These are phyloP conservation scores for Hypoxylon subgilvum DNA, from an alignment of 495 filamentous ascomycete species.

Conservation along the genomic window DNA sequence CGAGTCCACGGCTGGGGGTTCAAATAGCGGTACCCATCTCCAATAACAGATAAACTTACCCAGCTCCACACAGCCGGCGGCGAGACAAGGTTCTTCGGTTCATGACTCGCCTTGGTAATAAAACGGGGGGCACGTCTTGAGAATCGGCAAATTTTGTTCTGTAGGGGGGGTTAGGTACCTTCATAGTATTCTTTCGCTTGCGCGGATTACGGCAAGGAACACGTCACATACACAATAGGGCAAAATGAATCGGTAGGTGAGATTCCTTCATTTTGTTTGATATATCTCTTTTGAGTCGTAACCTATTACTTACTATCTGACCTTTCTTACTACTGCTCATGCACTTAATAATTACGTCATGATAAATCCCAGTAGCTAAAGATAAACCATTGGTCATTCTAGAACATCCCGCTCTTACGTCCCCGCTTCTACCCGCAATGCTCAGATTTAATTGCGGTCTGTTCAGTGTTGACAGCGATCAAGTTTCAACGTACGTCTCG, in stretches of 20 bases:
- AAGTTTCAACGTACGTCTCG: too few relatives aligned
- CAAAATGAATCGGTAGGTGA: conserved; percentile 10
- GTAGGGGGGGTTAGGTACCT: too few relatives aligned
- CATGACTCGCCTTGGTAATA: conserved; percentile 23
- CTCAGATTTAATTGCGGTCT: too few relatives aligned
- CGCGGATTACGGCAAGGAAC: conserved; percentile 11
- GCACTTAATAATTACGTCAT: neutral
- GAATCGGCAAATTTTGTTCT: conserved; percentile 22
- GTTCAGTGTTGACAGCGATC: too few relatives aligned
- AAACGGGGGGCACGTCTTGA: conserved; percentile 8
- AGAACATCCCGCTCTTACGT: too few relatives aligned
- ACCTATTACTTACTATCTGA: too few relatives aligned
- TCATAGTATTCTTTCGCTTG: conserved; percentile 16
- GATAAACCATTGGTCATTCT: too few relatives aligned
- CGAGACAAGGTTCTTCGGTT: conserved; percentile 27
- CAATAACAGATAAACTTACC: conserved; percentile 18
- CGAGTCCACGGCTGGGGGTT: conserved; percentile 17
- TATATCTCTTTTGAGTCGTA: too few relatives aligned
- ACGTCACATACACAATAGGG: conserved; percentile 9
- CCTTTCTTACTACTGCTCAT: too few relatives aligned
- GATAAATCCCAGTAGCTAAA: too few relatives aligned
- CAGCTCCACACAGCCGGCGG: conserved; percentile 23
- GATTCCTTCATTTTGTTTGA: too few relatives aligned
- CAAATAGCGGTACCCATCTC: conserved; percentile 18
- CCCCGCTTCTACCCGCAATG: too few relatives aligned